Base-by-base conservation (phyloP, 768 basidiomycete genomes). In the Chalciporus chontae region DNA sequence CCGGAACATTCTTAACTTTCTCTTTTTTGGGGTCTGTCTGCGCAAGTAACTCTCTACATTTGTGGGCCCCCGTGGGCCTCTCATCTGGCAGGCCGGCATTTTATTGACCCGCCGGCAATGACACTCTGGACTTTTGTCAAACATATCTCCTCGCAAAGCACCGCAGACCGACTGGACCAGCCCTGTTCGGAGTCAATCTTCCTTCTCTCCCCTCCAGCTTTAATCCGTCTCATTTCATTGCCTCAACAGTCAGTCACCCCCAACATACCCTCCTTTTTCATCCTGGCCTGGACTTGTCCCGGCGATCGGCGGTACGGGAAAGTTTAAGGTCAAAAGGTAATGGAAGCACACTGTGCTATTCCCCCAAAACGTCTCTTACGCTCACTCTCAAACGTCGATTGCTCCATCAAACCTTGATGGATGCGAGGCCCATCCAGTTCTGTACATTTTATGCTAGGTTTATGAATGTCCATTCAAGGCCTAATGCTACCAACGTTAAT, bases 341-440 rank as follows among this genome's bases (percentile, higher is more conserved):
- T 47, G 52, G 47, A 57, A 54, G 41, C 51, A 47, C 39, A 27
- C 36, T n/a, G n/a, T n/a, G n/a, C n/a, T 32, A 31, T 34, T 32
- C 54, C 41, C 23, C 41, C 23, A 38, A 48, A 48, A 26, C 19
- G 40, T 52, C 47, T 41, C 37, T 19, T 45, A 48, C 31, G 36
- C 50, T 41, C 31, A 38, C 48, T 34, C 26, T 27, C 21, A 8
- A 32, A 43, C 36, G 41, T 37, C 48, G 41, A 38, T 48, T 27
- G 34, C 27, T 32, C 43, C 57, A 60, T 65, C 63, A 64, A 65
- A 64, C 58, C 63, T 64, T 63, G 59, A 61, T 49, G 36, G 45
- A 40, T 52, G 51, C 50, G 48, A 49, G 55, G 32, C n/a, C n/a
- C 40, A 38, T 53, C 43, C 48, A 9, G 19, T 47, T 27, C 40